Conservation (phyloP, 768 basidiomycete species). For the Termitomyces sp. region DNA sequence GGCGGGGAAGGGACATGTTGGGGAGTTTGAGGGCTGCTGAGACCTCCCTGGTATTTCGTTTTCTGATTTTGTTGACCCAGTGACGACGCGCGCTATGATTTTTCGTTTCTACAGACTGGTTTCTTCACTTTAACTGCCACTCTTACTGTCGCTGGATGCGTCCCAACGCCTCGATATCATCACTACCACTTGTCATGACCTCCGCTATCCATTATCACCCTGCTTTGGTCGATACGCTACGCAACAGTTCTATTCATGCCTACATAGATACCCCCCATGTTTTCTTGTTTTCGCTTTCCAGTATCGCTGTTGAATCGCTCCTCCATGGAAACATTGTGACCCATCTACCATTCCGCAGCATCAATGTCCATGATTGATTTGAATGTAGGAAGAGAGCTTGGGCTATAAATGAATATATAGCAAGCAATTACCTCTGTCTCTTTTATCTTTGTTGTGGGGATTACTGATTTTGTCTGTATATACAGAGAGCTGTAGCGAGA, state of each 20-base stretch:
- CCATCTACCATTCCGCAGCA: no score
- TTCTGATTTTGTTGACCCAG: neutral
- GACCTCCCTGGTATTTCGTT: no score
- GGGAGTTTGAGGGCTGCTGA: neutral
- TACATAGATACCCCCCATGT: neutral
- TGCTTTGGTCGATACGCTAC: neutral
- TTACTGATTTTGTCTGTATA: no score
- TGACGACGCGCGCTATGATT: neutral
- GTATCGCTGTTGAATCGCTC: neutral
- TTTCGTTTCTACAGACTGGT: neutral
- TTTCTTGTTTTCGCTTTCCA: neutral
- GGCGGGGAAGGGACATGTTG: constrained; percentile 9
- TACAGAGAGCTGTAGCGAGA: no score
- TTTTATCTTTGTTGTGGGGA: no score
- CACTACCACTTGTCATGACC: neutral
- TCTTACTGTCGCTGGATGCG: neutral
- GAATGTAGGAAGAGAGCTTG: no score
- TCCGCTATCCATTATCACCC: neutral
- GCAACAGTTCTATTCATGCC: neutral
- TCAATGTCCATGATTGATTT: no score
- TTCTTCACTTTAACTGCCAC: neutral
- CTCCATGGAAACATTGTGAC: no score
- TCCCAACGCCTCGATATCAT: neutral
- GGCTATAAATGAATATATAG: no score
- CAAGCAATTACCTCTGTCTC: no score